Percentiles rank a stretch among this genome's conserved stretches.
Conservation (phyloP, 768 basidiomycete species). For the Podaxis sp. region DNA sequence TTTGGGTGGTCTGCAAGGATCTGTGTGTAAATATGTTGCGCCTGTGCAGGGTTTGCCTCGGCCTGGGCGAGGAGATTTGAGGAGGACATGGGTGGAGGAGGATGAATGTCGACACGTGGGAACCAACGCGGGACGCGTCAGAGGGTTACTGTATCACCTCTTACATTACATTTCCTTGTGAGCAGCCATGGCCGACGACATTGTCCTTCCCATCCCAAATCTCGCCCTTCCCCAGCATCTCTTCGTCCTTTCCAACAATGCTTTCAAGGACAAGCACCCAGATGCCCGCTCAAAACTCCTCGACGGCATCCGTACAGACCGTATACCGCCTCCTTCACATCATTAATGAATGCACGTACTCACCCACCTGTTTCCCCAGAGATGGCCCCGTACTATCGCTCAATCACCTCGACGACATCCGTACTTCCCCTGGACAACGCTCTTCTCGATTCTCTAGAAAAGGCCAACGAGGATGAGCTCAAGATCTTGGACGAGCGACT, state of each 20-base stretch:
- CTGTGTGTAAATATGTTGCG: slow-evolving; percentile 72
- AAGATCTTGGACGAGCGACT: slow-evolving; percentile 72
- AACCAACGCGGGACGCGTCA: slow-evolving; percentile 7
- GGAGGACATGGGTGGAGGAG: neutral
- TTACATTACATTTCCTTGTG: too few relatives aligned
- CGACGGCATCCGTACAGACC: slow-evolving; percentile 74
- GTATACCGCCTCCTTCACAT: slow-evolving; percentile 37
- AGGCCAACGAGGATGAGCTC: slow-evolving; percentile 69
- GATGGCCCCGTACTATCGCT: slow-evolving; percentile 82
- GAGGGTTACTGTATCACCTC: neutral
- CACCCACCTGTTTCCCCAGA: slow-evolving; percentile 39
- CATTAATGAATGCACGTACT: slow-evolving; percentile 1
- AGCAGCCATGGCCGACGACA: slow-evolving; percentile 73
- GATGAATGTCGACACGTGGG: neutral
- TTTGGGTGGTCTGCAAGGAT: slow-evolving; percentile 42
- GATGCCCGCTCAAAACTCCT: slow-evolving; percentile 62
- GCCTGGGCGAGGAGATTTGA: slow-evolving; percentile 53
- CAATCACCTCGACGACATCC: slow-evolving; percentile 46
- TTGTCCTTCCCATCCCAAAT: slow-evolving; percentile 83
- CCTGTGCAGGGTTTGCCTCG: slow-evolving; percentile 50
- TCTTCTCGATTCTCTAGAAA: slow-evolving; percentile 56
- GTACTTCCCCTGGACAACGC: slow-evolving; percentile 43
- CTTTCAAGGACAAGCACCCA: slow-evolving; percentile 60
- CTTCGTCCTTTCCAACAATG: slow-evolving; percentile 64
- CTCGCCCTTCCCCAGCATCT: slow-evolving; percentile 75